Percentiles rank a stretch among this genome's conserved stretches.
Conservation (phyloP, 2,329 filamentous ascomycete genomes). For the Colletotrichum lupini region DNA sequence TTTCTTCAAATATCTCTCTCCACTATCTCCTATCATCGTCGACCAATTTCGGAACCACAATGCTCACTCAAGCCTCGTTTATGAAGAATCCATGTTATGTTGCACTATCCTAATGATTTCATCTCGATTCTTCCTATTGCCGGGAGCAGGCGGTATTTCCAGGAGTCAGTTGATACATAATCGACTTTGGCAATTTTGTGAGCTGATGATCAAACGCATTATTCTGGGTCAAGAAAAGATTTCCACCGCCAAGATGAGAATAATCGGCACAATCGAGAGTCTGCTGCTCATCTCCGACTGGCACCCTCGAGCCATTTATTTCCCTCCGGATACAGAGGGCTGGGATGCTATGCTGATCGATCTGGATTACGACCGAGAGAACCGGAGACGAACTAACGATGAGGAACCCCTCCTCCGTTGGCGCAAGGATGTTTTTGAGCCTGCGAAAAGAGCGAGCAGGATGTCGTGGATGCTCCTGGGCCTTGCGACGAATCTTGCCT, state of each 20-base stretch:
- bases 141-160: slow-evolving; percentile 37
- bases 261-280: slow-evolving; percentile 37
- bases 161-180: slow-evolving; percentile 37
- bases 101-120: slow-evolving; percentile 38
- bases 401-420: slow-evolving; percentile 37
- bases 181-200: slow-evolving; percentile 39
- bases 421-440: slow-evolving; percentile 41
- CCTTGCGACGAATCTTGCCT: slow-evolving; percentile 36
- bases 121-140: slow-evolving; percentile 39
- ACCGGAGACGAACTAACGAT: background rate
- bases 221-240: slow-evolving; percentile 38
- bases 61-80: slow-evolving; percentile 30
- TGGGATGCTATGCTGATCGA: background rate
- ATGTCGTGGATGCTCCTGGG: slow-evolving; percentile 44
- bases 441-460: slow-evolving; percentile 39
- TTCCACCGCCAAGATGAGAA: slow-evolving; percentile 38
- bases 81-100: slow-evolving; percentile 38
- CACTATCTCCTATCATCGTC: background rate
- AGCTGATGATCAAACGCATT: slow-evolving; percentile 37
- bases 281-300: slow-evolving; percentile 40
- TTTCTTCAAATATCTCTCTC: slow-evolving; percentile 25
- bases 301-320: slow-evolving; percentile 38
- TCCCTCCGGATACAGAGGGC: slow-evolving; percentile 22
- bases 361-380: background rate
- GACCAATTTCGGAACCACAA: slow-evolving; percentile 15